phyloP scores from a whole-genome alignment of 192 early-diverging fungal species.

The Kickxella alabastrina region DNA sequence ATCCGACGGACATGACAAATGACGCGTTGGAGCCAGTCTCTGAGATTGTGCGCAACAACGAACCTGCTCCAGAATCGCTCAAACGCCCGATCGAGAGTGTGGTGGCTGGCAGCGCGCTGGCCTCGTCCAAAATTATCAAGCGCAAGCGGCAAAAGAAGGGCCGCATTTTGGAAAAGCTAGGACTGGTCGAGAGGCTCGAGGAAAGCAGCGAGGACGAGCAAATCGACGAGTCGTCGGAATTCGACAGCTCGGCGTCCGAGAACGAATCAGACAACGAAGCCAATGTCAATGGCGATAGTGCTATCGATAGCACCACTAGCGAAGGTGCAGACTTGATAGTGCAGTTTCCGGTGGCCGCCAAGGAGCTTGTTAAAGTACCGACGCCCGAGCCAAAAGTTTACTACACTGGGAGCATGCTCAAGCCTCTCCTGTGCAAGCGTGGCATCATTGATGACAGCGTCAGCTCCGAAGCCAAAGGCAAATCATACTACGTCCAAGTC shows the following conservation, averaged over 20 bases:
- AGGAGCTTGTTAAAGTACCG: background rate
- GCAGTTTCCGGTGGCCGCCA: too few relatives aligned
- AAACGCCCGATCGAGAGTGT: slow-evolving; percentile 20
- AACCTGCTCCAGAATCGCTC: background rate
- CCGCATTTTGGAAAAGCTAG: slow-evolving; percentile 38
- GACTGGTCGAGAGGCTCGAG: slow-evolving; percentile 13
- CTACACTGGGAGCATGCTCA: slow-evolving; percentile 41
- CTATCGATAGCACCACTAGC: too few relatives aligned
- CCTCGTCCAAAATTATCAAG: slow-evolving; percentile 38
- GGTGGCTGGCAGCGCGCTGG: slow-evolving; percentile 36
- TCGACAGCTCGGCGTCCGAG: slow-evolving; percentile 72
- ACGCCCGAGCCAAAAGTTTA: slow-evolving; percentile 14
- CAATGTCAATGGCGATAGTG: slow-evolving; percentile 27
- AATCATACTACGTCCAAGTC: slow-evolving; percentile 73
- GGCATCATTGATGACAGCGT: slow-evolving; percentile 1
- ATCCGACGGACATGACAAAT: background rate
- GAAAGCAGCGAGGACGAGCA: slow-evolving; percentile 12
- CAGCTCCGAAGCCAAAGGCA: background rate
- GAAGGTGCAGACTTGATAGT: too few relatives aligned
- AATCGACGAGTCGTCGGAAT: slow-evolving; percentile 54
- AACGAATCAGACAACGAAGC: slow-evolving; percentile 34
- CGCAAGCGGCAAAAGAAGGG: slow-evolving; percentile 55
- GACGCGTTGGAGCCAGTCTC: too few relatives aligned
- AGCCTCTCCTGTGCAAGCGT: slow-evolving; percentile 23
- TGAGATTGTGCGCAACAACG: too few relatives aligned